Base-by-base conservation (phyloP, 2,329 filamentous ascomycete species). In the Sarocladiaceae sp. region DNA sequence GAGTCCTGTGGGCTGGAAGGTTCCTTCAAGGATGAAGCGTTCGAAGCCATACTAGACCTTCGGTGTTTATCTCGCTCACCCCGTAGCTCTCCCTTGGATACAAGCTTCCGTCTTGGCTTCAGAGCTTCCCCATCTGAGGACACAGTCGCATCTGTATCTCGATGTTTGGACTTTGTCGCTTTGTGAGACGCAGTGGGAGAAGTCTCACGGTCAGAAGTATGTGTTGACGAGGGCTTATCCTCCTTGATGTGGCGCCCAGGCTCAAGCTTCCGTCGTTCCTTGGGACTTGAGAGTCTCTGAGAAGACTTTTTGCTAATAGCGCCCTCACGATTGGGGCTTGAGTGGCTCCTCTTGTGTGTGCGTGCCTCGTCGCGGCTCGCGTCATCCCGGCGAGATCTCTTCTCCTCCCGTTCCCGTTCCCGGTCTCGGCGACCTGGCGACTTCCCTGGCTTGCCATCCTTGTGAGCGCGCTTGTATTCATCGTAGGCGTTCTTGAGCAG, bases 401-500 rank as follows among this genome's bases (percentile, higher is more conserved):
- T 72, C 7, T 64, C 55, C 31, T 77, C 73, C 23, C 58, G 53
- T 3, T 67, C 64, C 43, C 61, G 61, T 16, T 69, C 61, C 13
- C 62, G 58, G 16, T 66, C 66, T 20, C 68, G 64, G 33, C 66
- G 65, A 23, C 55, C 64, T 2, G 77, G 74, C 16, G 76, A 76
- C 47, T 73, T 76, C 11, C 29, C 29, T 3, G 61, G 64, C 51
- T 75, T 80, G 15, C 58, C 54, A 16, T 71, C 68, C 50, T 73
- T 76, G 41, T 73, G 68, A 2, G 60, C 61, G 45, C 74, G 76
- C 51, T 72, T 77, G 52, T 77, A 79, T 23, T 77, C 75, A 46
- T 89, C 83, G 51, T 82, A 89, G 3, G 85, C 79, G 31, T 82
- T 75, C 60, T 90, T 90, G 40, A 98, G 64, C 45, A 94, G 69